A percentile compares a stretch with the other conserved stretches of the same genome.
Conservation (phyloP, 192 early-diverging fungal species). For the Gryganskiella cystojenkinii region DNA sequence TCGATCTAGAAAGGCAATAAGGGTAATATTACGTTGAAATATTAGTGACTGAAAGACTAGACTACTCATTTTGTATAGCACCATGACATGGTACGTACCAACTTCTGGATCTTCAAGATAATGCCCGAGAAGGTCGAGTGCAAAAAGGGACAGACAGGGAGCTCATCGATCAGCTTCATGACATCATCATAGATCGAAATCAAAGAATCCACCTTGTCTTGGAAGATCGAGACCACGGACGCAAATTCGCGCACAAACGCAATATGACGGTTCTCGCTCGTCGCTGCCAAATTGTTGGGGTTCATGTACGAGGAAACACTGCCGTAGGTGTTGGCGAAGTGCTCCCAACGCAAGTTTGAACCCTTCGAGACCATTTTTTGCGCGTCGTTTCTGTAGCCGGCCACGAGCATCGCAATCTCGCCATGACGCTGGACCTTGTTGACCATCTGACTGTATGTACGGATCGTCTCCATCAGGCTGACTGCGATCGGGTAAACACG, state of each 20-base stretch:
- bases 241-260: conserved; percentile 97
- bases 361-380: conserved; percentile 86
- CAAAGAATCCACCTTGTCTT: conserved; percentile 92
- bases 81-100: conserved; percentile 54
- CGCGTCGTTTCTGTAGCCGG: conserved; percentile 95
- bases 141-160: conserved; percentile 83
- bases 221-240: conserved; percentile 87
- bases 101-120: conserved; percentile 87
- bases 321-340: conserved; percentile 85
- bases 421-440: conserved; percentile 81
- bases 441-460: conserved; percentile 90
- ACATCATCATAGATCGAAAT: conserved; percentile 89
- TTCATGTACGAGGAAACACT: conserved; percentile 33
- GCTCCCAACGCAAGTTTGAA: conserved; percentile 91
- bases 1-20: conserved; percentile 72
- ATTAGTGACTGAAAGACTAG: not conserved
- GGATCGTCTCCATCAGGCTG: conserved; percentile 93
- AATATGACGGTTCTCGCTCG: conserved; percentile 87
- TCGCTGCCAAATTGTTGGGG: conserved; percentile 60
- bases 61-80: not conserved
- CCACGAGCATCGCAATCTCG: conserved; percentile 83
- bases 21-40: not conserved
- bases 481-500: conserved; percentile 99
- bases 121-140: conserved; percentile 71
- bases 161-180: conserved; percentile 81